Evolutionary conservation across 2,329 filamentous ascomycete species (phyloP), one percentile per base, ranked within the genome.

Genomic region (Trichoderma cornu-damae): DNA sequence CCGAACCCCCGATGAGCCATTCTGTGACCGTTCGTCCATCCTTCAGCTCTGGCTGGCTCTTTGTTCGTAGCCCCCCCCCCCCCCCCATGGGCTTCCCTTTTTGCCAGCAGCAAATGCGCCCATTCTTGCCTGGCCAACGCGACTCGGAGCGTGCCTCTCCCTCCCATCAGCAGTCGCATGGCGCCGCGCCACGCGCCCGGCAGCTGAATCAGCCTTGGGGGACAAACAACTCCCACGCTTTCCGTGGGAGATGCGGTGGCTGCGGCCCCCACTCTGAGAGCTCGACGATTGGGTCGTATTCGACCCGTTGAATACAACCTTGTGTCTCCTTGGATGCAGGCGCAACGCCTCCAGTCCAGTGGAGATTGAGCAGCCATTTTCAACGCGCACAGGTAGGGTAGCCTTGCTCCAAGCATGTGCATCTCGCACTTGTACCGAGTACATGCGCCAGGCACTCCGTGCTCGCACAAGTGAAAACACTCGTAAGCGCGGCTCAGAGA

Each of bases 261-360:
- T 50, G 35, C 24, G 28, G 43, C 44, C 37, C 47, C 26, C 59
- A 62, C 63, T 62, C 62, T 59, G 30, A 46, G 59, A 44, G 35
- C 57, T 52, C 50, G 60, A 59, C 57, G 52, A 62, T 44, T 63
- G 61, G 62, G 55, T 59, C 26, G 44, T 40, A 24, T 34, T 43
- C 43, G 32, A 34, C 46, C 38, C 40, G 48, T 43, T 47, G 40
- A 47, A 49, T 60, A 50, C 38, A 22, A 42, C 34, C 9, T 24
- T 46, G 51, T 54, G 38, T 28, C 30, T 35, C 40, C 37, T 12
- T 44, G 26, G 14, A 38, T 60, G 37, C 34, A 42, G 53, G 47
- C 30, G 38, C 37, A 40, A 22, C 32, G 38, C 59, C 37, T 51
- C 34, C 48, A 50, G n/a, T 47, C 42, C 50, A 43, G 16, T 16